Conservation (phyloP, 139 green algal genomes). For the Limnomonas spitsbergensis region DNA sequence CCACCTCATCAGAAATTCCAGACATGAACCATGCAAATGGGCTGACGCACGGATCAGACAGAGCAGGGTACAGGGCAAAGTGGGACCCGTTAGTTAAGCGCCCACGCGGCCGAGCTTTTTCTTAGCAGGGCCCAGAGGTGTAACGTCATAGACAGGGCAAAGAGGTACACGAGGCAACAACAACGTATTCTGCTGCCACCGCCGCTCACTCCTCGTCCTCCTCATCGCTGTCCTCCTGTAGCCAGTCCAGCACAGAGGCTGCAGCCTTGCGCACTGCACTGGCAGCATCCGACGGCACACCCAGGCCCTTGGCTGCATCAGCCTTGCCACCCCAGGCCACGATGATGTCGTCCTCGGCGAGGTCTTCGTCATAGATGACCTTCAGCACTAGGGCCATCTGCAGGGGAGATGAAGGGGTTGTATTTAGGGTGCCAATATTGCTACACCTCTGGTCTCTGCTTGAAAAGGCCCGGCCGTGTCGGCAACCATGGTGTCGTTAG, state of each 20-base stretch:
- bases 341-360: constrained; percentile 86
- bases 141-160: not conserved
- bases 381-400: constrained; percentile 46
- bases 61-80: no score
- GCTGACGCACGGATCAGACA: not conserved
- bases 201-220: constrained; percentile 49
- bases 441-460: no score
- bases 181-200: constrained; percentile 41
- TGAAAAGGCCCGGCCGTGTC: no score
- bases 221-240: constrained; percentile 61
- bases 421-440: no score
- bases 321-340: constrained; percentile 63
- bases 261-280: constrained; percentile 2
- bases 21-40: not conserved
- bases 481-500: no score
- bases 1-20: no score
- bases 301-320: constrained; percentile 63
- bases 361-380: constrained; percentile 84
- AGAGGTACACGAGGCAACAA: not conserved
- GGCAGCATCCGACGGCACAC: constrained; percentile 30
- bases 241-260: constrained; percentile 58
- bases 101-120: no score
- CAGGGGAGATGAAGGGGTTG: no score
- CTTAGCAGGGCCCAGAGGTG: not conserved
- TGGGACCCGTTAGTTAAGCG: no score